A percentile compares a stretch with the other conserved stretches of the same genome.
These are phyloP conservation scores for Sparassis latifolia DNA, from an alignment of 1,284 basidiomycete genomes.

Conservation along the genomic window DNA sequence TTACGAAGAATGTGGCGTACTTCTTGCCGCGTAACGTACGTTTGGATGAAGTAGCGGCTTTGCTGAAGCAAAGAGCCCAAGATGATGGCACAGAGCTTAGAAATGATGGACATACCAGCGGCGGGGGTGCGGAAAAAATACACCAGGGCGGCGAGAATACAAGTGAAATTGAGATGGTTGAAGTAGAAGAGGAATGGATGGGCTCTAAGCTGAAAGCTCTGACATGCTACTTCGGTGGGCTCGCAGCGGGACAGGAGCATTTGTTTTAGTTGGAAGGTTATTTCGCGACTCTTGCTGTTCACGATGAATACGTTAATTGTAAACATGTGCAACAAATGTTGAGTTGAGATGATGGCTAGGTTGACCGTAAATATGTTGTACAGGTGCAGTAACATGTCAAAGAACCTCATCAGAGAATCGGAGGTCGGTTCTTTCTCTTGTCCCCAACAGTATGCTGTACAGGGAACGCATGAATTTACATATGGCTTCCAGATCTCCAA, in stretches of 20 bases:
- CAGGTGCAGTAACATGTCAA: neutral
- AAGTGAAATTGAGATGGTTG: slow-evolving; percentile 41
- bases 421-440: neutral
- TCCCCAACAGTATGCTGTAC: neutral
- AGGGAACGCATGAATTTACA: neutral
- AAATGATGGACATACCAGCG: neutral
- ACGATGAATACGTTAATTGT: neutral
- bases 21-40: slow-evolving; percentile 85
- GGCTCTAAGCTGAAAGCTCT: slow-evolving; percentile 77
- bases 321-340: neutral
- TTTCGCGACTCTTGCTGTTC: neutral
- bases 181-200: slow-evolving; percentile 90
- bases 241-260: slow-evolving; percentile 58
- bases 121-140: slow-evolving; percentile 17
- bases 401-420: neutral
- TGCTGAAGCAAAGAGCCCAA: slow-evolving; percentile 13
- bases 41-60: slow-evolving; percentile 63
- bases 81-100: slow-evolving; percentile 5
- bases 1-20: slow-evolving; percentile 82
- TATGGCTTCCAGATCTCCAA: neutral
- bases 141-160: neutral
- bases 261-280: slow-evolving; percentile 32
- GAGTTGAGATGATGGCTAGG: neutral
- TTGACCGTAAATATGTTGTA: neutral
- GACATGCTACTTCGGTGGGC: slow-evolving; percentile 78